Evolutionary conservation across 2,329 filamentous ascomycete species (phyloP).

Genomic region (Chaetomium olivaceum): DNA sequence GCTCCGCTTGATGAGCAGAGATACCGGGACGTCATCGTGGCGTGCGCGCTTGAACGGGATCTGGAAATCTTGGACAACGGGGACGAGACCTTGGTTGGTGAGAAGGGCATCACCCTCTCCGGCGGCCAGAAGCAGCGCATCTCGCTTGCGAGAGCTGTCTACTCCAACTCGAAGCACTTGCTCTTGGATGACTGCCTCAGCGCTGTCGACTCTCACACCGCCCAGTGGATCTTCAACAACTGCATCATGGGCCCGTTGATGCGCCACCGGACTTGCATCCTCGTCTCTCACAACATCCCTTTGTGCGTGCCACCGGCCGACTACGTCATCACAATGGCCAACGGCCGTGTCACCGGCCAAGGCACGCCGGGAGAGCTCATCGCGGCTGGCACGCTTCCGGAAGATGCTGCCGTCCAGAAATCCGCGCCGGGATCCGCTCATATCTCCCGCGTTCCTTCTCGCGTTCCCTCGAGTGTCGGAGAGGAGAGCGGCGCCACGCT

Average conservation of each 20-base stretch:
- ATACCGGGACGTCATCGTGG: constrained; percentile 84
- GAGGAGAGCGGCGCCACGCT: constrained; percentile 60
- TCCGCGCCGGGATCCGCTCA: constrained; percentile 69
- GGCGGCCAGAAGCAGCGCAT: constrained; percentile 98
- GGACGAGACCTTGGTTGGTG: constrained; percentile 90
- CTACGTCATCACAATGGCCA: constrained; percentile 82
- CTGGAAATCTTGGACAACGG: constrained; percentile 89
- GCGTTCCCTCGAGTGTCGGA: constrained; percentile 72
- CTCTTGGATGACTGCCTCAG: constrained; percentile 94
- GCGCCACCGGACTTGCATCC: constrained; percentile 83
- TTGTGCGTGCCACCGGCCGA: constrained; percentile 80
- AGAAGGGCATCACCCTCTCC: constrained; percentile 95
- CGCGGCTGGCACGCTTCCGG: constrained; percentile 82
- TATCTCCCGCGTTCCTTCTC: constrained; percentile 73
- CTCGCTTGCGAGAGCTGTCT: constrained; percentile 93
- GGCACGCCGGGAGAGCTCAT: constrained; percentile 79
- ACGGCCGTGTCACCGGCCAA: constrained; percentile 75
- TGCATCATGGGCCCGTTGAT: constrained; percentile 89
- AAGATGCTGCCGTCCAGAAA: constrained; percentile 67
- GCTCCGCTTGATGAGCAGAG: constrained; percentile 76
- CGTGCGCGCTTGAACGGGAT: constrained; percentile 88
- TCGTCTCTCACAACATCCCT: constrained; percentile 94
- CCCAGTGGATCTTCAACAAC: constrained; percentile 96
- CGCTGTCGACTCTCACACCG: constrained; percentile 95
- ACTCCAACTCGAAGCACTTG: constrained; percentile 88